Evolutionary conservation across 352 stramenopile species (phyloP).

Genomic region (Pythium periplocum): DNA sequence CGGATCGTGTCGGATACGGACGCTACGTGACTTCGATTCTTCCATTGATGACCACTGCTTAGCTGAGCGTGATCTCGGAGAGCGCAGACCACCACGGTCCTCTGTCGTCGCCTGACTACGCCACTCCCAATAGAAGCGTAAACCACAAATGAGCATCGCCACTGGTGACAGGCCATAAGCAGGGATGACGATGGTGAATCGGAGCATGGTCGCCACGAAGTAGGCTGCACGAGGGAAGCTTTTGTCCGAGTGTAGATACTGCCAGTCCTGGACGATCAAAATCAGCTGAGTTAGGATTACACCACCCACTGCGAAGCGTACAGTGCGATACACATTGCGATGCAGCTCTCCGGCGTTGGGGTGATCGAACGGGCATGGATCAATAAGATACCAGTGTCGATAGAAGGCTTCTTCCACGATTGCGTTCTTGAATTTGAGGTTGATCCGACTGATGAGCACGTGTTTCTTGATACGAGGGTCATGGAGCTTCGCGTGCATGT

Average conservation of each 20-base stretch:
- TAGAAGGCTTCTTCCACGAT: slow-evolving; percentile 38
- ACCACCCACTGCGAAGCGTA: slow-evolving; percentile 31
- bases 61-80: slow-evolving; percentile 7
- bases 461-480: slow-evolving; percentile 31
- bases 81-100: slow-evolving; percentile 15
- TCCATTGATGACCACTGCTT: neutral
- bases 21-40: neutral
- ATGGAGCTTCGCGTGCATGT: slow-evolving; percentile 22
- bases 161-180: slow-evolving; percentile 20
- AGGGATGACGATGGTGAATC: slow-evolving; percentile 33
- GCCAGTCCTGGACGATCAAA: slow-evolving; percentile 32
- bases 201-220: slow-evolving; percentile 14
- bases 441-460: slow-evolving; percentile 20
- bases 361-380: slow-evolving; percentile 38
- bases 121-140: slow-evolving; percentile 26
- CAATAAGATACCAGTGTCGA: slow-evolving; percentile 39
- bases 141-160: slow-evolving; percentile 22
- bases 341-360: slow-evolving; percentile 33
- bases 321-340: slow-evolving; percentile 25
- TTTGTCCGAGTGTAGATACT: slow-evolving; percentile 24
- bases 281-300: slow-evolving; percentile 34
- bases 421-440: slow-evolving; percentile 34
- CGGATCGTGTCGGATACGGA: neutral
- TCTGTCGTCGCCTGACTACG: slow-evolving; percentile 16
- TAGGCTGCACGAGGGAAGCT: slow-evolving; percentile 16